These are phyloP conservation scores for Mycena albidolilacea DNA, from an alignment of 768 basidiomycete genomes.

Conservation along the genomic window DNA sequence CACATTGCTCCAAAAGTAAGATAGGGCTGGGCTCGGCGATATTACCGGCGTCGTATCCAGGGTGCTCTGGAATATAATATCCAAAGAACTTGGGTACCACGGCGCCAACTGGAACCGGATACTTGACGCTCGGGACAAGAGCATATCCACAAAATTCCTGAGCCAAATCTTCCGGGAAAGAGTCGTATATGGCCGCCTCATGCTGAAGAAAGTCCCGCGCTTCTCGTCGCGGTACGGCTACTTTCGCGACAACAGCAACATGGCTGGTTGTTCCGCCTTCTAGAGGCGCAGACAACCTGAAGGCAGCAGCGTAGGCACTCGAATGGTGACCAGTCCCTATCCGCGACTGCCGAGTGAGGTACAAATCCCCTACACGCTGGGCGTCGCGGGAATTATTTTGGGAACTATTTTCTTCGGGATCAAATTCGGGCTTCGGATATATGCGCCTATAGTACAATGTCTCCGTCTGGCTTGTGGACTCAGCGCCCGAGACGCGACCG, in stretches of 20 bases:
- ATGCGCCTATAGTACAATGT: slow-evolving; percentile 28
- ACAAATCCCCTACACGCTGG: slow-evolving; percentile 29
- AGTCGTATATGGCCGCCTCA: slow-evolving; percentile 53
- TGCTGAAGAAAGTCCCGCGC: slow-evolving; percentile 46
- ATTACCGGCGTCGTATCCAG: slow-evolving; percentile 10
- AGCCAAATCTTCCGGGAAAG: slow-evolving; percentile 50
- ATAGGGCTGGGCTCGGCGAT: slow-evolving; percentile 53
- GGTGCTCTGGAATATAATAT: slow-evolving; percentile 52
- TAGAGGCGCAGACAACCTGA: slow-evolving; percentile 54
- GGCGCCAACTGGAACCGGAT: slow-evolving; percentile 55
- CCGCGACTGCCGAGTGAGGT: slow-evolving; percentile 39
- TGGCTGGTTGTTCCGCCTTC: slow-evolving; percentile 39
- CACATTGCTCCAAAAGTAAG: slow-evolving; percentile 65
- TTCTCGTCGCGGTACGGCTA: slow-evolving; percentile 45
- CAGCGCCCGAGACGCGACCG: slow-evolving; percentile 30
- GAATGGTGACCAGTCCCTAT: slow-evolving; percentile 45
- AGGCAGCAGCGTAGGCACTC: slow-evolving; percentile 55
- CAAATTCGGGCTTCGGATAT: slow-evolving; percentile 6
- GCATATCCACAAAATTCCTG: slow-evolving; percentile 55
- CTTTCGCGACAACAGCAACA: slow-evolving; percentile 53
- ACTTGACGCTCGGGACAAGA: slow-evolving; percentile 44
- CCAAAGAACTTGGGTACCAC: slow-evolving; percentile 68
- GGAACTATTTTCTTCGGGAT: neutral
- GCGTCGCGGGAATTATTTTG: slow-evolving; percentile 11
- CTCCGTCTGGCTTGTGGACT: slow-evolving; percentile 2